These are phyloP conservation scores for Umbelopsis vinacea DNA, from an alignment of 192 early-diverging fungal species.

Conservation along the genomic window DNA sequence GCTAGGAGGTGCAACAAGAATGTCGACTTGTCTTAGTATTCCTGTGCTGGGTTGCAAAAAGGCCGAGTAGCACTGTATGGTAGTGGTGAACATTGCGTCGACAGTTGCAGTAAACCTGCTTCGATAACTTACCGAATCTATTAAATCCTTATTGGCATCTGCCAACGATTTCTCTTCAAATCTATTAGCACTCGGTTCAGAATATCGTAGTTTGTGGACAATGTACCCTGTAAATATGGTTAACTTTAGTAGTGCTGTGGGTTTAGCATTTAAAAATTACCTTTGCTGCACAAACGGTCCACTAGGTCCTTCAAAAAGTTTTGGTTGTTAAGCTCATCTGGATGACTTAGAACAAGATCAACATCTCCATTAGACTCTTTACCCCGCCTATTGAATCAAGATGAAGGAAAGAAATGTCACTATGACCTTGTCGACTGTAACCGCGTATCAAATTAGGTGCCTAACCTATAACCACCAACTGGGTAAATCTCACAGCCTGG, in stretches of 20 bases:
- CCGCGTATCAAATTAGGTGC: no score
- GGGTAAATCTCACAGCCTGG: constrained; percentile 21
- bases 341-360: constrained; percentile 36
- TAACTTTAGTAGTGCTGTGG: not conserved
- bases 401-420: no score
- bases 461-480: constrained; percentile 39
- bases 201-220: constrained; percentile 14
- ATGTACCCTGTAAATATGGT: constrained; percentile 16
- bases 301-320: constrained; percentile 25
- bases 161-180: not conserved
- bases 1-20: constrained; percentile 30
- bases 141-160: constrained; percentile 16
- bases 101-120: no score
- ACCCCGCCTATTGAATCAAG: constrained; percentile 23
- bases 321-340: constrained; percentile 7
- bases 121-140: constrained; percentile 14
- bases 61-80: constrained; percentile 31
- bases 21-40: constrained; percentile 38
- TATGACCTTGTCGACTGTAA: no score
- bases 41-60: constrained; percentile 37
- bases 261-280: not conserved
- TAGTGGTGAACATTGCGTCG: not conserved
- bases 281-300: constrained; percentile 15
- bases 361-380: constrained; percentile 43
- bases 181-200: constrained; percentile 13